Evolutionary conservation across 2,329 filamentous ascomycete species (phyloP), one percentile per base, ranked within the genome.

Genomic region (Ophidiomyces ophidiicola): DNA sequence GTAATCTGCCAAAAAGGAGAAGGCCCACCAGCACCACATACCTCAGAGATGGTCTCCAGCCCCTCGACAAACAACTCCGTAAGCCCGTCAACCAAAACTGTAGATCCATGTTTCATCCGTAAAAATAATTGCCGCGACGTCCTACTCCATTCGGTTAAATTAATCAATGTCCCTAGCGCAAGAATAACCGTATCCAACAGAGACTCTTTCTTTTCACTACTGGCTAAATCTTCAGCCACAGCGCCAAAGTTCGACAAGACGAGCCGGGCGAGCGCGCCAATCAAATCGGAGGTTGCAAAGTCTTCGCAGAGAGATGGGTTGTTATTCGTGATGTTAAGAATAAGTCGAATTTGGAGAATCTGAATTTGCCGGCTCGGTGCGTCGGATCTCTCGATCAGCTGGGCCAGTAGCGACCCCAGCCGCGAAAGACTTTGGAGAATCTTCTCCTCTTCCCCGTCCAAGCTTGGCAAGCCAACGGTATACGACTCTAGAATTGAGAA

Each of bases 241-340:
- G 53, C 49, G 8, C 50, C 44, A 25, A 58, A 59, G 15, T 56
- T 53, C 14, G 54, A 50, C 30, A 58, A 41, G 30, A 64, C 50
- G 18, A 66, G 57, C 15, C 44, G 42, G 28, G 61, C 55, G 8
- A 68, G 48, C 2, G 56, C 54, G 12, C 45, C 48, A 20, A 67
- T 50, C 24, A 67, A 49, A 24, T 55, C 51, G 4, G 54, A 45
- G 1, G 52, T 58, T 6, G 80, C 71, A 50, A 93, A 85, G 2
- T 74, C 64, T 20, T 74, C 70, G 28, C 82, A 85, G 8, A 83
- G 76, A 10, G 68, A 65, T 0, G 72, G 62, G 45, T 82, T 82
- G 49, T 85, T 83, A 62, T 94, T 94, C 6, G 86, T 90, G 35
- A 87, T 70, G 51, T 93, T 93, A 46, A 94, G 71, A 24, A 83